Evolutionary conservation across 768 basidiomycete species (phyloP).

Genomic region (Glaciozyma martinii): DNA sequence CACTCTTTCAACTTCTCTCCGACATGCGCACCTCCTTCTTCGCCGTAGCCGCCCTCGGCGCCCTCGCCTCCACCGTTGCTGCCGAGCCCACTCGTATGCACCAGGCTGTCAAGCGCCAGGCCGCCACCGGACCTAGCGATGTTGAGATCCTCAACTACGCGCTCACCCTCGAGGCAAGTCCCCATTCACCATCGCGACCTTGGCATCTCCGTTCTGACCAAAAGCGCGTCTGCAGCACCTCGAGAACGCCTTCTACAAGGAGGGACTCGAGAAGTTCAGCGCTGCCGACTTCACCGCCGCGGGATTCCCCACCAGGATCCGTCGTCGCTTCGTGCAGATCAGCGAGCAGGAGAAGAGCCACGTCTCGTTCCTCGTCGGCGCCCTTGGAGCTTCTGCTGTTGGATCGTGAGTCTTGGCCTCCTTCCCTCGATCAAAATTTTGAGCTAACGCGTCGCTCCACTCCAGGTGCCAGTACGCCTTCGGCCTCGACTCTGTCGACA

Average conservation of each 20-base stretch:
- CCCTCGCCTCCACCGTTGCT: constrained; percentile 8
- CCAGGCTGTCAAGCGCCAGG: constrained; percentile 10
- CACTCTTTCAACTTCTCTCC: neutral
- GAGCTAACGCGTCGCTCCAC: neutral
- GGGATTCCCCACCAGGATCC: constrained; percentile 6
- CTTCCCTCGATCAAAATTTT: neutral
- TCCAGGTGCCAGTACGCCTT: neutral
- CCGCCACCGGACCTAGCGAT: constrained; percentile 12
- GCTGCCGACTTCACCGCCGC: constrained; percentile 16
- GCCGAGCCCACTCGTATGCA: neutral
- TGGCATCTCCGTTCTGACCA: neutral
- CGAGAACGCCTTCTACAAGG: neutral
- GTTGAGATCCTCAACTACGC: constrained; percentile 27
- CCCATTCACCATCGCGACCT: neutral
- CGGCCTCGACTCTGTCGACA: neutral
- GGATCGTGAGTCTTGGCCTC: neutral
- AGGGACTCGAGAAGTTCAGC: constrained; percentile 16
- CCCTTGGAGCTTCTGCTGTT: constrained; percentile 5
- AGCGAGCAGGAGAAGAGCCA: constrained; percentile 13
- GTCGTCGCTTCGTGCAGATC: neutral
- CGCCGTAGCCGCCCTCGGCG: constrained; percentile 11
- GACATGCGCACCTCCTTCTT: constrained; percentile 12
- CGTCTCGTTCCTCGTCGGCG: constrained; percentile 15
- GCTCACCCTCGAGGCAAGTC: constrained; percentile 16
- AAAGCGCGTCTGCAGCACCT: neutral